phyloP scores from a whole-genome alignment of 2,329 filamentous ascomycete species.

The Venturia aucupariae region DNA sequence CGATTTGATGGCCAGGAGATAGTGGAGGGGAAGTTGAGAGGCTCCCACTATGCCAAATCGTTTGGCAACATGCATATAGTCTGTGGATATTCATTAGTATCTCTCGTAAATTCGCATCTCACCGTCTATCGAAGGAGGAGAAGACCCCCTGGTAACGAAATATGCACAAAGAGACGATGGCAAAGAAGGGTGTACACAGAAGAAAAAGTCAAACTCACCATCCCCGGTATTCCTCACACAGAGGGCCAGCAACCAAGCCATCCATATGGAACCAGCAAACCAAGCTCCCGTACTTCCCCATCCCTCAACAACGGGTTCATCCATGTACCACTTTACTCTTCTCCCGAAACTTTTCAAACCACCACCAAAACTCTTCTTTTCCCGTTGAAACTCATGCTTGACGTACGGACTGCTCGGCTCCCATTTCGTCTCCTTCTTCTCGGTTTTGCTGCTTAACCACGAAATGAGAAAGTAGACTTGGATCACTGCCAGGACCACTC shows the following conservation, averaged over 20 bases:
- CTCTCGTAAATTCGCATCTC: no score
- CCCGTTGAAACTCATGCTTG: constrained; percentile 19
- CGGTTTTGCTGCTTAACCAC: constrained; percentile 21
- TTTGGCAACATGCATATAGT: constrained; percentile 56
- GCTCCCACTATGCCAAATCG: constrained; percentile 50
- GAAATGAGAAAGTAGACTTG: constrained; percentile 30
- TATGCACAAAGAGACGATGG: not conserved
- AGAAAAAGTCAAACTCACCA: constrained; percentile 32
- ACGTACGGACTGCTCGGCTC: constrained; percentile 34
- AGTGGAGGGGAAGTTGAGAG: constrained; percentile 52
- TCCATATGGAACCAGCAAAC: constrained; percentile 40
- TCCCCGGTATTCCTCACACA: constrained; percentile 43
- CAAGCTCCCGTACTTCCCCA: constrained; percentile 43
- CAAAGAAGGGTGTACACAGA: not conserved
- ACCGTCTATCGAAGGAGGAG: no score
- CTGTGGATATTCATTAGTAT: constrained; percentile 25
- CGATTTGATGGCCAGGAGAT: constrained; percentile 45
- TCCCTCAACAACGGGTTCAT: constrained; percentile 32
- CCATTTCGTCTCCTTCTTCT: constrained; percentile 8
- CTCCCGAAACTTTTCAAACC: constrained; percentile 22
- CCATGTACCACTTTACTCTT: constrained; percentile 36
- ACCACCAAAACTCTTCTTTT: constrained; percentile 20
- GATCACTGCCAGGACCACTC: constrained; percentile 37
- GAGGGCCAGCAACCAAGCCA: constrained; percentile 43
- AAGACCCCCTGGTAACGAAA: not conserved